Base-by-base conservation (phyloP, 805 yeast genomes). In the Pichia heedii region DNA sequence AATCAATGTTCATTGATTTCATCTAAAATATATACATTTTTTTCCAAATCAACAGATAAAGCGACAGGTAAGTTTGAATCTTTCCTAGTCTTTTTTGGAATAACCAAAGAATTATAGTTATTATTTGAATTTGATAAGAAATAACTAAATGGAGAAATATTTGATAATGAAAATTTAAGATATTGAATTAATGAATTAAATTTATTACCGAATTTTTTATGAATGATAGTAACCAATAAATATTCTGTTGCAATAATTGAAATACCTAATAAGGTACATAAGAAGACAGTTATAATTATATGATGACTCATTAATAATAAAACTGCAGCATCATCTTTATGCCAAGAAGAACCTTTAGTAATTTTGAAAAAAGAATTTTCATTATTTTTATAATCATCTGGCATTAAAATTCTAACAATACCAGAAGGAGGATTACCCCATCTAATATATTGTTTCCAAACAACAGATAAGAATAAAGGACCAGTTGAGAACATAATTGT, bases 401-500 rank as follows among this genome's bases (percentile, higher is more conserved):
- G 90, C 66, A 78, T 73, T 53, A 88, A 65, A 38, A 87, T 76
- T 52, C 85, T 68, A 18, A 86, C 81, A 34, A 70, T 74, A 10
- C 76, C 86, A 8, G 77, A 73, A 26, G 73, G 82, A 1, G 84
- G 77, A 18, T 79, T 75, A 2, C 81, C 81, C 83, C 85, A 80
- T 51, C 95, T 72, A 62, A 83, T 84, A 63, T 84, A 88, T 55
- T 80, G 85, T 63, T 85, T 84, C 88, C 95, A 84, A 53, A 89
- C 73, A 30, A 85, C 88, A 19, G 93, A 81, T 36, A 89, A 69
- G 57, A 85, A 88, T 44, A 89, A 66, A 0, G 97, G 96, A 12
- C 97, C 97, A 0, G 97, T 89, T 12, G 94, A 80, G 56, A 77
- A 83, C 96, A 89, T 86, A 60, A 89, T 87, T 29, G 96, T 87